phyloP scores from a whole-genome alignment of 306 rosid genomes.

The Malus fusca region DNA sequence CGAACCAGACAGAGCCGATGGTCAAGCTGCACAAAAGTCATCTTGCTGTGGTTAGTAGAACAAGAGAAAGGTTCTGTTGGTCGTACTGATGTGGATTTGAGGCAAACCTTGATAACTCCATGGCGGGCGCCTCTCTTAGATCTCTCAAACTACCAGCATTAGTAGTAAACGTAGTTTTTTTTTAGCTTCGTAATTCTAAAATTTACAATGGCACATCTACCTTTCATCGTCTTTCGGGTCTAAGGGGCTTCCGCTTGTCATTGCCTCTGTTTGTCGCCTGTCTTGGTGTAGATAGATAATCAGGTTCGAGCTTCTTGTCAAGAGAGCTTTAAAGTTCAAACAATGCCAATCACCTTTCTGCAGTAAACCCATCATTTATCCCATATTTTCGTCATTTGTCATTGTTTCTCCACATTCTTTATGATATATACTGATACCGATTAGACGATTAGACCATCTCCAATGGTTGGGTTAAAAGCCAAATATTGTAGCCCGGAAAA shows the following conservation, averaged over 20 bases:
- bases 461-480: no score
- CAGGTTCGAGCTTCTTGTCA: constrained; percentile 2
- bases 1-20: constrained; percentile 40
- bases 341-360: background rate
- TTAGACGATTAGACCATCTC: background rate
- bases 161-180: constrained; percentile 25
- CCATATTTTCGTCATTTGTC: background rate
- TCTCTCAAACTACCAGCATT: constrained; percentile 25
- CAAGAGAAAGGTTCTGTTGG: constrained; percentile 17
- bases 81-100: constrained; percentile 18
- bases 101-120: constrained; percentile 20
- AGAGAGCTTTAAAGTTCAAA: background rate
- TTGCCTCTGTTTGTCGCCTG: background rate
- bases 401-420: background rate
- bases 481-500: no score
- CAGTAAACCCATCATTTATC: background rate
- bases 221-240: background rate
- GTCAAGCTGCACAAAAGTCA: constrained; percentile 53
- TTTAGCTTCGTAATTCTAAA: constrained; percentile 19
- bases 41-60: constrained; percentile 54
- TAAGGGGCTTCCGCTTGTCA: background rate
- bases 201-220: constrained; percentile 9
- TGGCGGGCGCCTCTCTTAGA: constrained; percentile 19
- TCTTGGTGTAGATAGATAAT: constrained; percentile 28
- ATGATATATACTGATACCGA: background rate